phyloP scores from a whole-genome alignment of 495 filamentous ascomycete genomes.

The Penicillium antarcticum region DNA sequence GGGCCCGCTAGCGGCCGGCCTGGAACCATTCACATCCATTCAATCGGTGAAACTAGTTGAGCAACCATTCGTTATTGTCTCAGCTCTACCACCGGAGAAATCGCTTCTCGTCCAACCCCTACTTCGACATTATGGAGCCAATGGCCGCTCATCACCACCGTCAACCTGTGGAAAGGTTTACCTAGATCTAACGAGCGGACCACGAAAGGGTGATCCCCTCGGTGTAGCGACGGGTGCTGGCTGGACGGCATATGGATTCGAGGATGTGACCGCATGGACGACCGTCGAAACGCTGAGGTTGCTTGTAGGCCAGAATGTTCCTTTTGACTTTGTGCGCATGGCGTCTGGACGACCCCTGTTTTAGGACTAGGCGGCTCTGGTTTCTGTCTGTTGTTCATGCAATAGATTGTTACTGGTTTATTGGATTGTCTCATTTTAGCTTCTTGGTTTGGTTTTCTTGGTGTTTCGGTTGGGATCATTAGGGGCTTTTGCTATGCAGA shows the following conservation, averaged over 20 bases:
- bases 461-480: no score
- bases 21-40: slow-evolving; percentile 77
- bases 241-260: slow-evolving; percentile 75
- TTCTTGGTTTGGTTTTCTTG: not conserved
- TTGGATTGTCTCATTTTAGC: not conserved
- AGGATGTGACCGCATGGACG: slow-evolving; percentile 76
- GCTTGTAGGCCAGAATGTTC: slow-evolving; percentile 80
- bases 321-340: slow-evolving; percentile 80
- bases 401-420: slow-evolving; percentile 4
- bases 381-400: slow-evolving; percentile 5
- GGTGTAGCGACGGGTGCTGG: slow-evolving; percentile 65
- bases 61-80: slow-evolving; percentile 77
- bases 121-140: slow-evolving; percentile 58
- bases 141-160: slow-evolving; percentile 40
- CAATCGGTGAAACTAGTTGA: slow-evolving; percentile 72
- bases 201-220: slow-evolving; percentile 64
- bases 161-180: slow-evolving; percentile 70
- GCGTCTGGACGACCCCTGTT: slow-evolving; percentile 69
- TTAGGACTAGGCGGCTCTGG: slow-evolving; percentile 25
- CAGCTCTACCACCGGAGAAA: slow-evolving; percentile 73
- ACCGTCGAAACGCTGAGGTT: slow-evolving; percentile 75
- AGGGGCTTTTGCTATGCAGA: no score
- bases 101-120: slow-evolving; percentile 76
- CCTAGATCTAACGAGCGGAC: slow-evolving; percentile 70
- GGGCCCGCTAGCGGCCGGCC: slow-evolving; percentile 56